Base-by-base conservation (phyloP, 2,329 filamentous ascomycete species). In the Pseudogymnoascus destructans region DNA sequence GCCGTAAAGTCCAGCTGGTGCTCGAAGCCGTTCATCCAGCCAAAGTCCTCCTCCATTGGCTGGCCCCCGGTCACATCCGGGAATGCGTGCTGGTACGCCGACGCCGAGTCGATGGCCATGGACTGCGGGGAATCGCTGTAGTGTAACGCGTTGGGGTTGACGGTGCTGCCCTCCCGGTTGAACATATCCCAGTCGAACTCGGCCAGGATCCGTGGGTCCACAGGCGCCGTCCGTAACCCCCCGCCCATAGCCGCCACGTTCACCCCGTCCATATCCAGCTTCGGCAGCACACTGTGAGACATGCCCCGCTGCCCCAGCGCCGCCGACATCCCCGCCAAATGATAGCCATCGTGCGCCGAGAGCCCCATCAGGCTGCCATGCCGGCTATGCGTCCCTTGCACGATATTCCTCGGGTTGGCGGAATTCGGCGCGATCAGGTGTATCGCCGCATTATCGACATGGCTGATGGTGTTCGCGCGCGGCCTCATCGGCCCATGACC, bases 391-490 rank as follows among this genome's bases (percentile, higher is more conserved):
- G 60, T 61, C 67, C 78, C 68, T 73, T 77, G 65, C 67, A 74
- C 65, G 71, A 72, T 63, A 72, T 76, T 64, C 73, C 78, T 67
- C 40, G 77, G 74, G 46, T 77, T 74, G n/a, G 68, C 62, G 21
- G 57, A 67, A 8, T 68, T 67, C 10, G 79, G 75, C 55, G 81
- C 80, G 62, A 88, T 77, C 73, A 93, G 80, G 65, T 85, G 87
- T 70, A 95, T 80, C 38, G 85, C 81, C 58, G 79, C 77, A 59
- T 82, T 80, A 69, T 96, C 93, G 59, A 97, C 83, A 70, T 97
- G 91, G 68, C 91, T 93, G 68, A 98, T 95, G 35, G 93, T 98
- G 70, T 97, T 97, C 58, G 93, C 92, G 66, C 93, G 79, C 19
- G 92, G 93, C 63, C 93, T 81, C 81, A 92, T 91, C 58, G 75